Conservation (phyloP, 177 flowering plant genomes). For the Telopea speciosissima region DNA sequence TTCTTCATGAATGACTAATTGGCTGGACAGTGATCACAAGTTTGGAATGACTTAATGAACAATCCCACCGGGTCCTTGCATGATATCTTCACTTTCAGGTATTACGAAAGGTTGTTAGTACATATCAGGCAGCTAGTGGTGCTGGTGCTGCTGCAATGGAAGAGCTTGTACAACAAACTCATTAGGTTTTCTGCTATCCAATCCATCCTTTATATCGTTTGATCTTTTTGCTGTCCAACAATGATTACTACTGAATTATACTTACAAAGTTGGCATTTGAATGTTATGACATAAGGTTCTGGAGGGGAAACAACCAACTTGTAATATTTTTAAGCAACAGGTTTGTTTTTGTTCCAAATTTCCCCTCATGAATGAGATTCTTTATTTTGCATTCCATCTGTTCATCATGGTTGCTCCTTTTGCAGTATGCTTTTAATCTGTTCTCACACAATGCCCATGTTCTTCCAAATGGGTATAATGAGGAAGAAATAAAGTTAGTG, state of each 20-base stretch:
- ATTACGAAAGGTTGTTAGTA: constrained; percentile 92
- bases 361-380: too few species aligned
- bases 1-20: not conserved
- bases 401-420: not conserved
- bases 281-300: constrained; percentile 44
- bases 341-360: constrained; percentile 28
- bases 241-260: not conserved
- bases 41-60: not conserved
- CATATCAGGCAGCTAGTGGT: constrained; percentile 99
- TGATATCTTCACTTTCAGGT: constrained; percentile 39
- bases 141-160: constrained; percentile 99
- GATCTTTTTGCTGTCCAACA: not conserved
- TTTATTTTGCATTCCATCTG: not conserved
- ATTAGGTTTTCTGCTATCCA: constrained; percentile 55
- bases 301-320: constrained; percentile 87
- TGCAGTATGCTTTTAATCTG: constrained; percentile 97
- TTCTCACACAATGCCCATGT: constrained; percentile 95
- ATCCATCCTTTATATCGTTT: not conserved
- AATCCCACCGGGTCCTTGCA: not conserved
- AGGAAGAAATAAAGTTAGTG: constrained; percentile 96
- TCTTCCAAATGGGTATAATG: constrained; percentile 85
- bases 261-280: not conserved
- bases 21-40: not conserved
- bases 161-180: constrained; percentile 91
- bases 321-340: constrained; percentile 84